Percentiles rank a stretch among this genome's conserved stretches.
Conservation (phyloP, 805 yeast genomes). For the Schizosaccharomyces lindneri region DNA sequence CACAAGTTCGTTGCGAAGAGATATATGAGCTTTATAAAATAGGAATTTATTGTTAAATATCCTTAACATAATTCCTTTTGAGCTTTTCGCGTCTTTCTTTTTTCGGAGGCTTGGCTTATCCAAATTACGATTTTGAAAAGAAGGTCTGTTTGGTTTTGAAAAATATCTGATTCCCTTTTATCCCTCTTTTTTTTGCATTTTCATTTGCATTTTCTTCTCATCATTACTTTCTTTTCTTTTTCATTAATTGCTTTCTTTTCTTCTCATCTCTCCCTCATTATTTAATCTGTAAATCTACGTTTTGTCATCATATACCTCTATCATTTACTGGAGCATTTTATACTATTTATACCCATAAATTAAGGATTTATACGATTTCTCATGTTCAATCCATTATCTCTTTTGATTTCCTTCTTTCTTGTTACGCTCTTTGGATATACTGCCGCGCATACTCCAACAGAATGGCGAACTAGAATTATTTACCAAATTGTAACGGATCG, state of each 20-base stretch:
- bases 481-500: constrained; percentile 5
- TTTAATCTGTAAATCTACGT: too few relatives aligned
- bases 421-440: background rate
- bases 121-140: too few relatives aligned
- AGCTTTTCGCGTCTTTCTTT: background rate
- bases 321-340: too few relatives aligned
- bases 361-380: too few relatives aligned
- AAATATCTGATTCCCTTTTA: background rate
- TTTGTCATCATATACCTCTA: too few relatives aligned
- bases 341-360: too few relatives aligned
- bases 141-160: too few relatives aligned
- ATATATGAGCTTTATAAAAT: too few relatives aligned
- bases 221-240: background rate
- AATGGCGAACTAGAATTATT: constrained; percentile 1
- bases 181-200: background rate
- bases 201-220: background rate
- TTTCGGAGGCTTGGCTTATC: background rate
- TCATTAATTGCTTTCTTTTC: background rate
- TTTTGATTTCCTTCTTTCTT: background rate
- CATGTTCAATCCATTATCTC: background rate
- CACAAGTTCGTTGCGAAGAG: too few relatives aligned
- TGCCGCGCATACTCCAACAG: background rate
- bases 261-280: too few relatives aligned
- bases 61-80: background rate
- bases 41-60: too few relatives aligned